A percentile compares a stretch with the other conserved stretches of the same genome.
phyloP scores from a whole-genome alignment of 768 basidiomycete genomes.

The Ramaria sp. region DNA sequence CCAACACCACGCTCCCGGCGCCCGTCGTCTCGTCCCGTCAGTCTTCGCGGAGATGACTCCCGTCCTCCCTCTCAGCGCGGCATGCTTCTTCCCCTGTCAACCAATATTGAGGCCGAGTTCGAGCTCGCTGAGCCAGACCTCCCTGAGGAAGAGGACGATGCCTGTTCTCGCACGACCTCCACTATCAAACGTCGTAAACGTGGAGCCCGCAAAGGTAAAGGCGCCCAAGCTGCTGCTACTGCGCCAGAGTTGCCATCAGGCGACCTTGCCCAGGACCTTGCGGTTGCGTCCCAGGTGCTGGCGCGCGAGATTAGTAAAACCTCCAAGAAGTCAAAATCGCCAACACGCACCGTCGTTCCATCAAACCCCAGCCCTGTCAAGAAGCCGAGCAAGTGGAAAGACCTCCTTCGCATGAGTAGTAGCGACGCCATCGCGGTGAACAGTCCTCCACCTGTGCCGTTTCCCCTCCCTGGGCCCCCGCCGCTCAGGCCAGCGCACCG shows the following conservation, averaged over 20 bases:
- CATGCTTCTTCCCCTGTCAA: slow-evolving; percentile 36
- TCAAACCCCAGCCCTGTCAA: slow-evolving; percentile 28
- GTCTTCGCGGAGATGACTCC: slow-evolving; percentile 15
- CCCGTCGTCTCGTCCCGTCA: slow-evolving; percentile 51
- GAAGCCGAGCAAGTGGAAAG: slow-evolving; percentile 83
- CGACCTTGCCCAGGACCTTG: slow-evolving; percentile 57
- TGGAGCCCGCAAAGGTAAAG: slow-evolving; percentile 76
- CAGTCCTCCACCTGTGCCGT: slow-evolving; percentile 8
- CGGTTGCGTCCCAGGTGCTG: slow-evolving; percentile 68
- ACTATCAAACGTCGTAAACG: slow-evolving; percentile 75
- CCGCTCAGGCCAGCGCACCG: background rate
- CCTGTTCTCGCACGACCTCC: slow-evolving; percentile 50
- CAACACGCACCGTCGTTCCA: background rate
- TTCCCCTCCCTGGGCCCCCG: background rate
- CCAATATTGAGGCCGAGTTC: slow-evolving; percentile 33
- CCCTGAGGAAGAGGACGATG: slow-evolving; percentile 22
- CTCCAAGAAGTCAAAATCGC: slow-evolving; percentile 10
- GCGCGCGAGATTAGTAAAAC: slow-evolving; percentile 76
- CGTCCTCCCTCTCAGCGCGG: slow-evolving; percentile 29
- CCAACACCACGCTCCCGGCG: slow-evolving; percentile 59
- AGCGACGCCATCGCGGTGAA: slow-evolving; percentile 13
- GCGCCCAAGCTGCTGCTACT: slow-evolving; percentile 27
- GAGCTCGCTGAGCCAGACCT: slow-evolving; percentile 10
- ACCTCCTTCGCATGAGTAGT: slow-evolving; percentile 56
- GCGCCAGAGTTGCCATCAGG: slow-evolving; percentile 18